Base-by-base conservation (phyloP, 2,329 filamentous ascomycete species). In the Phaeosphaeriaceae sp. region DNA sequence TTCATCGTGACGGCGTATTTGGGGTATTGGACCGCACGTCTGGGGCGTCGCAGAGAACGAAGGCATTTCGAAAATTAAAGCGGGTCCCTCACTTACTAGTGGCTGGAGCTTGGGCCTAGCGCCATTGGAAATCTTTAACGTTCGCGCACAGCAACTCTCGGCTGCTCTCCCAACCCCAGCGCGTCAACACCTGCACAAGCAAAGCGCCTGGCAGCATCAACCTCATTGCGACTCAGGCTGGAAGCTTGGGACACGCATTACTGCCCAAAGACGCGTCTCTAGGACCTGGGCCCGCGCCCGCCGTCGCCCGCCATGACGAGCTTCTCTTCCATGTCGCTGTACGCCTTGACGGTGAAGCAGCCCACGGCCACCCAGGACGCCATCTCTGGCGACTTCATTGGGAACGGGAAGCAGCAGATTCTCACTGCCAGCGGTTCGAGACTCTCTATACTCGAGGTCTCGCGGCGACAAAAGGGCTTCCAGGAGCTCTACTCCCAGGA, bases 241-340 rank as follows among this genome's bases (percentile, higher is more conserved):
- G 25, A 11, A 36, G 49, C 25, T 21, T 36, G 15, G 3, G 48
- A 44, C 48, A 47, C 56, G 58, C 54, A 47, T 25, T 13, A 20
- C 45, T n/a, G 31, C 22, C 47, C 45, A 45, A 54, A 56, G 53
- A 62, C 65, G 60, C 66, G 65, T 57, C 57, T 42, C 48, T 53
- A 63, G 58, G 51, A 54, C 51, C 71, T 65, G 69, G 72, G 71
- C 69, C 62, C 53, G 67, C 58, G 74, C 72, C 72, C 75, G 58
- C 72, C 66, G 58, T 59, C 60, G 71, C 75, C 77, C 81, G 83
- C 58, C 77, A 98, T 98, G 95, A 94, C 95, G 83, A 96, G 93
- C 77, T 97, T 94, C 61, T 97, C 93, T 67, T 94, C 94, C 78
- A 96, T 97, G 92, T 97, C 97, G 79, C 89, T 99, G 82, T 99